Evolutionary conservation across 2,329 filamentous ascomycete genomes (phyloP), one percentile per base, ranked within the genome.

Genomic region (Dactylellina cionopaga): DNA sequence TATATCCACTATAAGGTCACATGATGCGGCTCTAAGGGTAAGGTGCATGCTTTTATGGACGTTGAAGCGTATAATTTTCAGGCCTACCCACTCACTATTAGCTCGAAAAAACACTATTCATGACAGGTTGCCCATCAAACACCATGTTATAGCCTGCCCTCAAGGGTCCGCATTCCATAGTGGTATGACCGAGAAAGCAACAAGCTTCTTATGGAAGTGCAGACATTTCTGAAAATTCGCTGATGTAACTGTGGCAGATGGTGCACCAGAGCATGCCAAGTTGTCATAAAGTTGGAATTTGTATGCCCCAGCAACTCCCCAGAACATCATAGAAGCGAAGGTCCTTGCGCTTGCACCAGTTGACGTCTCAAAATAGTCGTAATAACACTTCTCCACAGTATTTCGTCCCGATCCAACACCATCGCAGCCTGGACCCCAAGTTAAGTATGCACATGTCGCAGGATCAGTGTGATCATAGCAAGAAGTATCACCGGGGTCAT

Each of bases 91-190:
- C n/a, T n/a, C n/a, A n/a, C n/a, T n/a, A n/a, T n/a, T n/a, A n/a
- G n/a, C n/a, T n/a, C n/a, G n/a, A n/a, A n/a, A n/a, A n/a, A n/a
- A n/a, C n/a, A n/a, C n/a, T n/a, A n/a, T n/a, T n/a, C n/a, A n/a
- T n/a, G n/a, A n/a, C n/a, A n/a, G n/a, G n/a, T n/a, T n/a, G n/a
- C n/a, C n/a, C n/a, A n/a, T n/a, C n/a, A n/a, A n/a, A n/a, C n/a
- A n/a, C n/a, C n/a, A n/a, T n/a, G n/a, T n/a, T n/a, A n/a, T n/a
- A n/a, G n/a, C n/a, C n/a, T n/a, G n/a, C n/a, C n/a, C n/a, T n/a
- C n/a, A n/a, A n/a, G n/a, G n/a, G n/a, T 46, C 54, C 9, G 37
- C 54, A 22, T 58, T 58, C 54, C 54, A 58, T 39, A 44, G 54
- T 15, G 54, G 54, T 19, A 58, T 19, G 6, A 24, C 37, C n/a